Evolutionary conservation across 2,329 filamentous ascomycete species (phyloP).

Genomic region (Cladosporium sp.): DNA sequence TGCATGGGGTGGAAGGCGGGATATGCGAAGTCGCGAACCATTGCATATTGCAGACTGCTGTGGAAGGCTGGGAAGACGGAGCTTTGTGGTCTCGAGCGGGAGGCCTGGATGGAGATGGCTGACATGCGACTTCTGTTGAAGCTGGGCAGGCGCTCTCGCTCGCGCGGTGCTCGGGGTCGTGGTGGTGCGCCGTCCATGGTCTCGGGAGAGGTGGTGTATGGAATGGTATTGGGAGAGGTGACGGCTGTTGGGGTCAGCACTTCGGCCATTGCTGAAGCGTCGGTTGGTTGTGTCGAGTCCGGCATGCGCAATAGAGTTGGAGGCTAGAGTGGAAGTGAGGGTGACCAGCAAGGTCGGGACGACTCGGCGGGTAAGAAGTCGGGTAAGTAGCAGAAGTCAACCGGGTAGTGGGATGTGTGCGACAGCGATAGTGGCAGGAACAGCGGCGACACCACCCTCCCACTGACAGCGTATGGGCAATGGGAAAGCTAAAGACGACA

Average conservation of each 20-base stretch:
- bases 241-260: constrained; percentile 6
- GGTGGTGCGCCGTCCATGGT: not conserved
- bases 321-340: not conserved
- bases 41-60: constrained; percentile 82
- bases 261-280: constrained; percentile 11
- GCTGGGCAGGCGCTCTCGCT: constrained; percentile 14
- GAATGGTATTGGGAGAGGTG: constrained; percentile 9
- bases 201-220: constrained; percentile 17
- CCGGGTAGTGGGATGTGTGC: not conserved
- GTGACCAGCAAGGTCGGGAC: not conserved
- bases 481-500: not conserved
- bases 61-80: constrained; percentile 75
- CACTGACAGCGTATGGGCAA: not conserved
- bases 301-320: constrained; percentile 5
- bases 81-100: constrained; percentile 60
- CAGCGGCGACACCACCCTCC: not conserved
- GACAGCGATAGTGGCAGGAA: not conserved
- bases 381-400: not conserved
- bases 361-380: not conserved
- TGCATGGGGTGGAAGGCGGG: constrained; percentile 79
- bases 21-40: constrained; percentile 96
- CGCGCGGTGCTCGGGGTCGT: constrained; percentile 2
- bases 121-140: constrained; percentile 21
- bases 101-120: constrained; percentile 1
- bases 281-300: not conserved